Evolutionary conservation across 768 basidiomycete species (phyloP).

Genomic region (Xerocomellus dryophilus): DNA sequence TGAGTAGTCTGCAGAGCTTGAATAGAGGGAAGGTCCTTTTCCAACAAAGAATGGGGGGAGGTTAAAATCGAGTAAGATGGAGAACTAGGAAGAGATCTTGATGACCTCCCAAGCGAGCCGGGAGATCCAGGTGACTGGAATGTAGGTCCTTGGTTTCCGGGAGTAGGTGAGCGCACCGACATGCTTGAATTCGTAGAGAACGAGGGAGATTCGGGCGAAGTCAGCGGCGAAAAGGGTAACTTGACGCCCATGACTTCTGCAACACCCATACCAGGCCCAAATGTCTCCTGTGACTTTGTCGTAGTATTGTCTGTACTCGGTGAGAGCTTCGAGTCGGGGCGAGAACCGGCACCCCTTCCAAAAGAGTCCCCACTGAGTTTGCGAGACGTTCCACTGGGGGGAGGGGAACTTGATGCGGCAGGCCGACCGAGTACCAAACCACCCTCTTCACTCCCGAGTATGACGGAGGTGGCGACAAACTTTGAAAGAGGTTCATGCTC

Average conservation of each 20-base stretch:
- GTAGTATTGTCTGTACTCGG: conserved; percentile 23
- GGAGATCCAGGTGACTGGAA: conserved; percentile 20
- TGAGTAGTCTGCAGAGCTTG: conserved; percentile 28
- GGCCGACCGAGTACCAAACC: conserved; percentile 16
- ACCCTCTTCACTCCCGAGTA: conserved; percentile 20
- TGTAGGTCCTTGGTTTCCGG: conserved; percentile 12
- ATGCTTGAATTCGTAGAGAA: conserved; percentile 31
- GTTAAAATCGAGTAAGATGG: conserved; percentile 34
- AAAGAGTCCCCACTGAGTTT: conserved; percentile 38
- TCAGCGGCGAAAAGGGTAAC: conserved; percentile 31
- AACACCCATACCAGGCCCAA: conserved; percentile 8
- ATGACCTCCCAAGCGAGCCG: conserved; percentile 10
- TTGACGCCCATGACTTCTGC: conserved; percentile 31
- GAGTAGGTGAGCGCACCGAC: conserved; percentile 19
- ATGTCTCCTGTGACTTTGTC: conserved; percentile 21
- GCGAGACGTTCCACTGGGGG: conserved; percentile 22
- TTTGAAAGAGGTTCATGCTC: conserved; percentile 25
- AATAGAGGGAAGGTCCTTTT: conserved; percentile 34
- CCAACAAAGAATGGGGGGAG: conserved; percentile 34
- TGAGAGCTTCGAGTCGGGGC: conserved; percentile 41
- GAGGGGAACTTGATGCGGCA: conserved; percentile 27
- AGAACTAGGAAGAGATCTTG: conserved; percentile 25
- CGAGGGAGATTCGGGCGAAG: conserved; percentile 31
- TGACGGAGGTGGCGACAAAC: conserved; percentile 16
- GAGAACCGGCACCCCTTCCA: conserved; percentile 27